phyloP scores from a whole-genome alignment of 2,329 filamentous ascomycete species.

The Xylaria sp. region DNA sequence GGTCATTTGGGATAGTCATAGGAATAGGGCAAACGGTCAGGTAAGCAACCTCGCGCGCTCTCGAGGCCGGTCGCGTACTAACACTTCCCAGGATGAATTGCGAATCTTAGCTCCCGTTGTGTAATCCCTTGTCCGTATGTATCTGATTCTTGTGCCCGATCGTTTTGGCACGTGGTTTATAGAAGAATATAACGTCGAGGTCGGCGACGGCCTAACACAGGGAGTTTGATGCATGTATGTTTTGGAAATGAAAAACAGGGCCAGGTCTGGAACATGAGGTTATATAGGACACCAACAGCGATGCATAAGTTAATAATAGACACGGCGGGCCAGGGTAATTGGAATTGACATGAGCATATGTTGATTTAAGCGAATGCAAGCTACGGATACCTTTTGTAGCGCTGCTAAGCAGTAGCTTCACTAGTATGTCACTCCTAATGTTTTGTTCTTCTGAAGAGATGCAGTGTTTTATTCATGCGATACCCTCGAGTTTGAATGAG shows the following conservation, averaged over 20 bases:
- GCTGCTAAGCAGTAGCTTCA: background rate
- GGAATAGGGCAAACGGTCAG: background rate
- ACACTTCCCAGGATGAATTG: conserved; percentile 14
- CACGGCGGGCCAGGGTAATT: conserved; percentile 1
- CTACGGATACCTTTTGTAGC: background rate
- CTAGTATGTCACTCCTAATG: background rate
- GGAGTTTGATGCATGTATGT: conserved; percentile 3
- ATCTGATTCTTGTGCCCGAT: background rate
- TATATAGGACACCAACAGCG: background rate
- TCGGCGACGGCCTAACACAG: conserved; percentile 3
- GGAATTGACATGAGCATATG: background rate
- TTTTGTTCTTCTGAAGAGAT: background rate
- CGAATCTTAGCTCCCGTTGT: background rate
- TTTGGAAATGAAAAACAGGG: conserved; percentile 6
- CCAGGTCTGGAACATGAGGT: background rate
- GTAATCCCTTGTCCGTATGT: background rate
- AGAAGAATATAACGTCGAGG: conserved; percentile 3
- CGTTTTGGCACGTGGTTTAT: background rate
- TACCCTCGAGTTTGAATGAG: background rate
- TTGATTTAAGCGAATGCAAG: conserved; percentile 8
- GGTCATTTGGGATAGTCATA: conserved; percentile 31
- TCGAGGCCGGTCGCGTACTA: background rate
- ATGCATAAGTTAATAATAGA: background rate
- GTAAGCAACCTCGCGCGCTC: conserved; percentile 21
- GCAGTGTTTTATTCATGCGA: conserved; percentile 1